Conservation (phyloP, 2,329 filamentous ascomycete genomes). For the Fusarium heterosporum region DNA sequence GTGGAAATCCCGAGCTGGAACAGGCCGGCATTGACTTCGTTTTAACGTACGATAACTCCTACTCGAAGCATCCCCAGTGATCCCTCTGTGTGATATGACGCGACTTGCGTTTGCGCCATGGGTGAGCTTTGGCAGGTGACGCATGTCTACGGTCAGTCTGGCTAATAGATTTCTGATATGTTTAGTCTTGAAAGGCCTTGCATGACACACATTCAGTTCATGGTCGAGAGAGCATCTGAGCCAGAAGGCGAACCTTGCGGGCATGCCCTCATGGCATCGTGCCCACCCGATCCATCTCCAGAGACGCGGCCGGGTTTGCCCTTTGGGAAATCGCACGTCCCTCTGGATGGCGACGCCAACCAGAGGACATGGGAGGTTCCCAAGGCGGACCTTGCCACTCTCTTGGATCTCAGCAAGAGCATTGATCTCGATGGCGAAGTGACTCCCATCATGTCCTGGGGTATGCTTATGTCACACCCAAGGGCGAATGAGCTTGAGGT, state of each 20-base stretch:
- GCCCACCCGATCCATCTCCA: conserved; percentile 75
- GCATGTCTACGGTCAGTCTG: conserved; percentile 43
- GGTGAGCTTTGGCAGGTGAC: conserved; percentile 41
- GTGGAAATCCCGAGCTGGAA: conserved; percentile 74
- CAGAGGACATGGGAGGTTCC: conserved; percentile 84
- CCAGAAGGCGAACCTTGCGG: conserved; percentile 79
- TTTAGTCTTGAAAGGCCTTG: conserved; percentile 90
- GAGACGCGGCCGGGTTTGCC: conserved; percentile 63
- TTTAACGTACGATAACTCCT: conserved; percentile 80
- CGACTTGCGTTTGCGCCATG: conserved; percentile 33
- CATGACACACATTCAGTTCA: conserved; percentile 88
- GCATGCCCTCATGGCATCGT: conserved; percentile 93
- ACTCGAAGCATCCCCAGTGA: conserved; percentile 73
- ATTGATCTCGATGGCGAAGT: conserved; percentile 90
- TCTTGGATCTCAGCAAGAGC: conserved; percentile 85
- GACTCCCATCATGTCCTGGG: conserved; percentile 95
- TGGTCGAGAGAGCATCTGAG: conserved; percentile 71
- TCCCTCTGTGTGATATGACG: conserved; percentile 64
- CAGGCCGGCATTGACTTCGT: conserved; percentile 91
- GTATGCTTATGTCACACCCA: conserved; percentile 79
- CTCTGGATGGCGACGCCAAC: conserved; percentile 53
- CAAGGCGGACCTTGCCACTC: conserved; percentile 79
- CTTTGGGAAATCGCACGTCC: conserved; percentile 61
- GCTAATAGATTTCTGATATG: conserved; percentile 58
- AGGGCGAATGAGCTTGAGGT: conserved; percentile 73